Evolutionary conservation across 2,329 filamentous ascomycete genomes (phyloP), one percentile per base, ranked within the genome.

Genomic region (Venturia carpophila): DNA sequence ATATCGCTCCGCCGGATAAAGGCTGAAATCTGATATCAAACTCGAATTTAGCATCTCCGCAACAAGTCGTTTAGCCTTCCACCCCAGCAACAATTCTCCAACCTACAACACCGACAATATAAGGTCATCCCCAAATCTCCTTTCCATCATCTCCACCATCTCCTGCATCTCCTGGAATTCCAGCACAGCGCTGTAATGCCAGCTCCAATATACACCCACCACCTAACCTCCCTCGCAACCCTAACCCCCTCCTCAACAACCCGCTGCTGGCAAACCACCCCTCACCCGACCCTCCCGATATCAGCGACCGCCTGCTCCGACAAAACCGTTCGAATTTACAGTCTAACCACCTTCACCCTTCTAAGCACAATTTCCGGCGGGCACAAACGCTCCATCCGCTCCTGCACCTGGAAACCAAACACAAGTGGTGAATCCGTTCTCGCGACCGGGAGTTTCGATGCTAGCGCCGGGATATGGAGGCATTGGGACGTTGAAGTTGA

Each of bases 361-460:
- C 87, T 96, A 73, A 91, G 88, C 72, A 84, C 84, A 24, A 87
- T 97, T 64, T 87, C 87, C 9, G 92, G 92, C 67, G 94, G 93
- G 9, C 94, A 99, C 78, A 90, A 91, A 70, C 89, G 94, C 65
- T 94, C 89, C 70, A 87, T 99, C n/a, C 86, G 94, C 65, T 86
- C 86, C 62, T 86, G 87, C 24, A 87, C 91, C 45, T 99, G 94
- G 94, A 96, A 96, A 77, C 92, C 92, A 0, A 82, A 83, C 13
- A 71, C 69, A 0, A 78, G 82, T 17, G 82, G 80, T 24, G 85
- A 87, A 73, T 87, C 90, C 65, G 91, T 93, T 56, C 83, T 97
- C 19, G 92, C 93, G 5, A 96, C 92, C 0, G 94, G 91, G 4
- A 94, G 89, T 74, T 99, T 99, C 74, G 94, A 99, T 75, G 88